These are phyloP conservation scores for Ogataea neopini DNA, from an alignment of 805 yeast genomes.

Conservation along the genomic window DNA sequence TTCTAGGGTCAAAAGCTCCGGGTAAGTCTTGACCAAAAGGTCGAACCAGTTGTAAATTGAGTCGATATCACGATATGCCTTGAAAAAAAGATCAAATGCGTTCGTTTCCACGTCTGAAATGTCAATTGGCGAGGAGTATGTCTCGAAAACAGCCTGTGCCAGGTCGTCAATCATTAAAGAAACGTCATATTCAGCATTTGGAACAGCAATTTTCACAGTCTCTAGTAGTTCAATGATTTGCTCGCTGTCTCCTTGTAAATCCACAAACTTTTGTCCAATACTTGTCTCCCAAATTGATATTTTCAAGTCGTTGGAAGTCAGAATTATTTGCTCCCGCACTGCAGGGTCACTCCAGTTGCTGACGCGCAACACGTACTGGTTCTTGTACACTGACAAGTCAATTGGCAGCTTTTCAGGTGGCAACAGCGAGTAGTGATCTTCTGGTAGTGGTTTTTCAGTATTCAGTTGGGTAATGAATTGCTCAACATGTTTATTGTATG, in stretches of 20 bases:
- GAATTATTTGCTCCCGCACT: conserved; percentile 25
- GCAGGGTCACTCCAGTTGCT: conserved; percentile 28
- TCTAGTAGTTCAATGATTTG: conserved; percentile 28
- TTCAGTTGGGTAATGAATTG: neutral
- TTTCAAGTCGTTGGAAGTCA: conserved; percentile 19
- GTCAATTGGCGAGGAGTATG: conserved; percentile 42
- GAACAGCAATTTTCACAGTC: conserved; percentile 4
- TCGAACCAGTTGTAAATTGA: conserved; percentile 76
- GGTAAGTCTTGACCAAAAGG: conserved; percentile 57
- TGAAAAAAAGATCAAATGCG: conserved; percentile 60
- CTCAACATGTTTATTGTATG: neutral
- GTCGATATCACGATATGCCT: conserved; percentile 64
- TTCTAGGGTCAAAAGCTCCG: conserved; percentile 62
- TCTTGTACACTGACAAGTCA: conserved; percentile 41
- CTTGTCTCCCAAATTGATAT: conserved; percentile 53
- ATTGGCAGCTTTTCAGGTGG: conserved; percentile 38
- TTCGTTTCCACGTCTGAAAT: conserved; percentile 4
- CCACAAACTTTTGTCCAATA: conserved; percentile 44
- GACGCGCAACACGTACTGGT: conserved; percentile 48
- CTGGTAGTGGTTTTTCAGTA: neutral
- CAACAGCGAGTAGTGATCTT: conserved; percentile 36
- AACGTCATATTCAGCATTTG: conserved; percentile 28
- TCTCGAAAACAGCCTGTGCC: conserved; percentile 55
- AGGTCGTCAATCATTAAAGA: conserved; percentile 56
- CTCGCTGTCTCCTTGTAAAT: conserved; percentile 37